Evolutionary conservation across 306 rosid species (phyloP).

Genomic region (Crotalaria pallida): DNA sequence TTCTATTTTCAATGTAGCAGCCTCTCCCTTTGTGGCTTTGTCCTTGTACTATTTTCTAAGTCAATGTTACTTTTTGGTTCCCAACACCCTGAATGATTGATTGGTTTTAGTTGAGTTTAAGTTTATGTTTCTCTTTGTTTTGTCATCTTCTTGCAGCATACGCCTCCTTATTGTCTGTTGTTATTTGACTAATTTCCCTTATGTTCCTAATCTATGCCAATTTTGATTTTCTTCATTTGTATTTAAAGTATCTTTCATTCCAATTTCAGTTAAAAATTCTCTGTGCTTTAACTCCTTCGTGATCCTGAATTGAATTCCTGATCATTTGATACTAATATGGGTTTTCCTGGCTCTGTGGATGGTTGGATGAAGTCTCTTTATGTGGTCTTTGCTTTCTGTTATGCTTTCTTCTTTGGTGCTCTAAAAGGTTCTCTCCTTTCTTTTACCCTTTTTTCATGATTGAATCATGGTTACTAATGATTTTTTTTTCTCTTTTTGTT

Average conservation of each 20-base stretch:
- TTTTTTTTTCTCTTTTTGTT: neutral
- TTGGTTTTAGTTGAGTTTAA: neutral
- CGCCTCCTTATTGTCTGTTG: conserved; percentile 2
- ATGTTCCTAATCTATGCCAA: neutral
- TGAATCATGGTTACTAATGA: neutral
- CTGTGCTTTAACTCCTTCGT: conserved; percentile 2
- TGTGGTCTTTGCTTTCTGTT: conserved; percentile 58
- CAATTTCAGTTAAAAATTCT: conserved; percentile 11
- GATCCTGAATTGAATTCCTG: conserved; percentile 29
- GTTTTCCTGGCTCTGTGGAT: conserved; percentile 25
- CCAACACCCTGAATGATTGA: neutral
- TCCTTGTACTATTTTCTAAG: neutral
- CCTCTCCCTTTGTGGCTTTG: conserved; percentile 1
- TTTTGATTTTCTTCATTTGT: neutral
- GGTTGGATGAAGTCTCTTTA: conserved; percentile 41
- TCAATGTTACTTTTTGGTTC: conserved; percentile 18
- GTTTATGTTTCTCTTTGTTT: neutral
- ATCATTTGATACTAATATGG: conserved; percentile 18
- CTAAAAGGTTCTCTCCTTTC: conserved; percentile 54
- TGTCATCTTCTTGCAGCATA: conserved; percentile 32
- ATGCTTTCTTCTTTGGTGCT: conserved; percentile 64
- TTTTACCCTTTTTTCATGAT: conserved; percentile 1
- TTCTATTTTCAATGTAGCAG: neutral
- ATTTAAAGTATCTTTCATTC: conserved; percentile 1
- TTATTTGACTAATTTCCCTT: neutral